Evolutionary conservation across 192 early-diverging fungal species (phyloP).

Genomic region (Umbelopsis vinacea): DNA sequence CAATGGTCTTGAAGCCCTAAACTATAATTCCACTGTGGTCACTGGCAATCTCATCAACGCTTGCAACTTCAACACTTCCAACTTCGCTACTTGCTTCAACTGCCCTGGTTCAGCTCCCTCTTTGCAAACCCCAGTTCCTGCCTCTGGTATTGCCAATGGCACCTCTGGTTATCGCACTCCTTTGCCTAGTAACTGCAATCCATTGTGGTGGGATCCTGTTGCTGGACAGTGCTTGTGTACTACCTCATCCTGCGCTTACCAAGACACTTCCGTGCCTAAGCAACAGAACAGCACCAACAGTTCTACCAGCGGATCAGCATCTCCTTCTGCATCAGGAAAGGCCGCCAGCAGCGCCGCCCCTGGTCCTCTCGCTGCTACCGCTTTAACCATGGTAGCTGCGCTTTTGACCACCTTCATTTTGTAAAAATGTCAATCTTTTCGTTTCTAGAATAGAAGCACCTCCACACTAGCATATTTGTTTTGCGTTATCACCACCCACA

Average conservation of each 20-base stretch:
- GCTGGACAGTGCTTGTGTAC: conserved; percentile 64
- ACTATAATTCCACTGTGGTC: conserved; percentile 35
- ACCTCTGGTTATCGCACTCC: conserved; percentile 44
- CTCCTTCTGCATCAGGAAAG: background rate
- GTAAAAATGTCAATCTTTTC: background rate
- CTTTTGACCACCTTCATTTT: conserved; percentile 2
- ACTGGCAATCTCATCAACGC: conserved; percentile 42
- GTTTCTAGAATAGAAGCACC: background rate
- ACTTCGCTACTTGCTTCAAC: conserved; percentile 60
- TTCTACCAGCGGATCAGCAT: conserved; percentile 10
- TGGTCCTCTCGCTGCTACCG: background rate
- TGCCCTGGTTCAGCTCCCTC: conserved; percentile 52
- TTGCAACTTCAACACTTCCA: conserved; percentile 54
- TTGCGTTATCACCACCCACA: background rate
- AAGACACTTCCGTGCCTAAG: conserved; percentile 47
- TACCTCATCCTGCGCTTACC: conserved; percentile 56
- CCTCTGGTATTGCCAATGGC: conserved; percentile 27
- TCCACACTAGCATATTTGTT: background rate
- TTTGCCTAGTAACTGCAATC: conserved; percentile 66
- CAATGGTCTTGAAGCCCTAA: conserved; percentile 65
- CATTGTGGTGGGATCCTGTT: conserved; percentile 73
- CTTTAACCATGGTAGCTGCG: background rate
- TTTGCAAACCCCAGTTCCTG: conserved; percentile 47
- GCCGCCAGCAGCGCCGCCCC: background rate
- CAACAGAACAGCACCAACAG: conserved; percentile 3